These are phyloP conservation scores for Candida maesae DNA, from an alignment of 805 yeast genomes.

Conservation along the genomic window DNA sequence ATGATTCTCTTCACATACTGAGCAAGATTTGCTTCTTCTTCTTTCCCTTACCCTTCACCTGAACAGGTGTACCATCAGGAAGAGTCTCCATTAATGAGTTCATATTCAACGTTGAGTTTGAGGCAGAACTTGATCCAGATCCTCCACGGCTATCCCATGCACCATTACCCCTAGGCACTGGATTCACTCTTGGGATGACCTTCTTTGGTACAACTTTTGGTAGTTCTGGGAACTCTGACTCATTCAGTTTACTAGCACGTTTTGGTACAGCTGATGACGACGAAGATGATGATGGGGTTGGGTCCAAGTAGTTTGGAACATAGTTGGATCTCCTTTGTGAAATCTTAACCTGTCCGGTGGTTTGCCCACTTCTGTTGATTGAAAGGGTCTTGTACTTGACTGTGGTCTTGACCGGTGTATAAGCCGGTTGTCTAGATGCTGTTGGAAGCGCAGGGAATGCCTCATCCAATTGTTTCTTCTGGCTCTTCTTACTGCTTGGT, in stretches of 20 bases:
- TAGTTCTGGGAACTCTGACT: conserved; percentile 46
- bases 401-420: conserved; percentile 22
- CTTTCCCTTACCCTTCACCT: conserved; percentile 32
- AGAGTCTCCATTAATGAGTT: conserved; percentile 20
- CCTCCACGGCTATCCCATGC: conserved; percentile 27
- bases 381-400: conserved; percentile 19
- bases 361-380: neutral
- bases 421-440: conserved; percentile 7
- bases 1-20: conserved; percentile 39
- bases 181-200: conserved; percentile 57
- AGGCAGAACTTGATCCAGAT: conserved; percentile 8
- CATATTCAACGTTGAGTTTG: conserved; percentile 17
- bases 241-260: conserved; percentile 19
- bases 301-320: conserved; percentile 30
- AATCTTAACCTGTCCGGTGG: conserved; percentile 10
- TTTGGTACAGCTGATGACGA: conserved; percentile 22
- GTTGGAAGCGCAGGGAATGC: conserved; percentile 32
- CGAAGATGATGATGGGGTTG: conserved; percentile 16
- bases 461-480: conserved; percentile 11
- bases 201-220: conserved; percentile 38
- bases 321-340: conserved; percentile 16
- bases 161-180: conserved; percentile 37
- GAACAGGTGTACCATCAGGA: conserved; percentile 18
- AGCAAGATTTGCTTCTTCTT: conserved; percentile 53
- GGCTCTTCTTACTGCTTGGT: conserved; percentile 19